Evolutionary conservation across 805 yeast species (phyloP), one percentile per base, ranked within the genome.

Genomic region (Metschnikowia reukaufii): DNA sequence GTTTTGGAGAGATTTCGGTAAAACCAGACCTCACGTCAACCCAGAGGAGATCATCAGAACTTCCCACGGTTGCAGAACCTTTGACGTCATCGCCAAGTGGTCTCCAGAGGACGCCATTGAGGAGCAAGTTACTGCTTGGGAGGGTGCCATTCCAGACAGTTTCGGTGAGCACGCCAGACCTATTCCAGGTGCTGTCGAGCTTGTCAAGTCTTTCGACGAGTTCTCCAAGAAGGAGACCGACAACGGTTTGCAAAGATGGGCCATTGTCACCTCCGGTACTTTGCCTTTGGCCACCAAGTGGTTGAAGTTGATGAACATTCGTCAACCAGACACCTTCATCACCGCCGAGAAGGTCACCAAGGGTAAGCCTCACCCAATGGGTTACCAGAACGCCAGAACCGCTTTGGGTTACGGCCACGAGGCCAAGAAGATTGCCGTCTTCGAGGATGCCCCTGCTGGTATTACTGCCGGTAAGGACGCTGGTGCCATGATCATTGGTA

Each of bases 391-490:
- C 61, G 88, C 88, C 51, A 74, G 79, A 65, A 59, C 68, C 48
- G 56, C 73, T 35, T 66, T 76, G 54, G 76, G 77, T 21, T 72
- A 68, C 56, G 66, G 67, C 48, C 51, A 58, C 30, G 58, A 51
- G 8, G 47, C 63, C 25, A 63, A 68, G 55, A 70, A 71, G 58
- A 74, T 70, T 45, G 83, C 87, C 36, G 90, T 85, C 42, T 88
- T 88, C 61, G 96, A 88, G 71, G 96, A 88, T 64, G 95, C 96
- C 38, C 92, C 90, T 49, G 91, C 94, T 41, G 96, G 96, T 63
- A 81, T 87, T 53, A 69, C 79, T 58, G 92, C 96, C 33, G 96
- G 95, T 62, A 81, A 82, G 63, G 86, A 78, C 46, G 91, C 94
- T 20, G 95, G 91, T 49, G 89, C 94, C 64, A 75, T 78, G 62